Base-by-base conservation (phyloP, 2,329 filamentous ascomycete species). In the Ceratocystis albifundus region DNA sequence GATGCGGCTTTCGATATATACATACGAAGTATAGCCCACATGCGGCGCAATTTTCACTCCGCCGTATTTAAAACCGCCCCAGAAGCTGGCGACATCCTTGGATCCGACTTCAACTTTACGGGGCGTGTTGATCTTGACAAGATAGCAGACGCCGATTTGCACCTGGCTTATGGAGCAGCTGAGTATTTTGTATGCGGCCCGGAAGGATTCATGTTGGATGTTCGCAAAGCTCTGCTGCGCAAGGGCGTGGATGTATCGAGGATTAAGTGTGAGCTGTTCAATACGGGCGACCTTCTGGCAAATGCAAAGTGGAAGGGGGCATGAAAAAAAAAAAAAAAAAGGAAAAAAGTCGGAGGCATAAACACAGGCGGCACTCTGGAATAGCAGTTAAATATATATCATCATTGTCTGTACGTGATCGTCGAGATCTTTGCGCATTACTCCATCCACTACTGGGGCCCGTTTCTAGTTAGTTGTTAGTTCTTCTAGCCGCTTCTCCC, bases 401-500 rank as follows among this genome's bases (percentile, higher is more conserved):
- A 17, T 32, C 30, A 59, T 59, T 59, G 25, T 32, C 15, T 32
- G 55, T 59, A 59, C 20, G n/a, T 5, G 5, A 4, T 32, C 15
- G 55, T 59, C 55, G 1, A n/a, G 32, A 36, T 59, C 6, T 28
- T 10, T 30, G 17, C 32, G 5, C 12, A 15, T 41, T 41, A 12
- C 36, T 41, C 36, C 12, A 41, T 4, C 36, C 12, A 15, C 36
- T 41, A 41, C 36, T 41, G 36, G 36, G 36, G 10, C 36, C 55
- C 30, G 30, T 59, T 12, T 7, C 30, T 36, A 59, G 30, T 59
- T 59, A 1, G 55, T 55, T 66, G 81, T 89, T 75, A 97, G 77
- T 77, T 97, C 93, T 17, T 81, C 84, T 73, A 97, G 86, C 66
- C 94, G 82, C 74, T 87, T 86, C 80, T 96, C 88, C 70, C 96